Conservation (phyloP, 1,284 basidiomycete species). For the Tremellales sp. region DNA sequence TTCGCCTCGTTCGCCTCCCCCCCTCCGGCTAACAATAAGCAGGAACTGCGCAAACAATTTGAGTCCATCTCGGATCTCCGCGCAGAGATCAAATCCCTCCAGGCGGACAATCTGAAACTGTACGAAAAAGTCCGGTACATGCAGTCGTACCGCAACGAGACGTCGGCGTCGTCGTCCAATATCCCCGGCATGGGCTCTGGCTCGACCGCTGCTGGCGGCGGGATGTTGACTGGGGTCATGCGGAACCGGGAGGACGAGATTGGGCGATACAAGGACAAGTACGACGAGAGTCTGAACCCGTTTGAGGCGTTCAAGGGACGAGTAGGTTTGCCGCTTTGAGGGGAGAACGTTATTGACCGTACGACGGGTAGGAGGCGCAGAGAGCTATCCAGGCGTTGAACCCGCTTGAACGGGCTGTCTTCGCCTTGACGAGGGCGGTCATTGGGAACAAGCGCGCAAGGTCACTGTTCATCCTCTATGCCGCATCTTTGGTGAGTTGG, state of each 20-base stretch:
- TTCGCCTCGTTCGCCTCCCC: too few species aligned
- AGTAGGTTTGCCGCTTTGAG: constrained; percentile 54
- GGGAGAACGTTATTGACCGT: neutral
- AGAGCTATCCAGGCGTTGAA: constrained; percentile 87
- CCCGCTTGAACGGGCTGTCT: constrained; percentile 81
- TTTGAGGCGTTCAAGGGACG: constrained; percentile 94
- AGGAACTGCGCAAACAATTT: constrained; percentile 92
- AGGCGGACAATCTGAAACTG: constrained; percentile 87
- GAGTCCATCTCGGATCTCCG: constrained; percentile 87
- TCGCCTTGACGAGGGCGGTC: constrained; percentile 77
- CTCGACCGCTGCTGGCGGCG: constrained; percentile 10
- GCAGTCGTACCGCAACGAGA: constrained; percentile 81
- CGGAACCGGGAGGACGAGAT: constrained; percentile 59
- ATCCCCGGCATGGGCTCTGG: constrained; percentile 9
- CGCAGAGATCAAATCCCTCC: constrained; percentile 78
- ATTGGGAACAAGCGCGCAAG: constrained; percentile 82
- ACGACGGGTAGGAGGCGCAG: constrained; percentile 69
- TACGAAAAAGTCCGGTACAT: constrained; percentile 97
- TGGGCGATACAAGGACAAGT: constrained; percentile 82
- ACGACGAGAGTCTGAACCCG: constrained; percentile 95
- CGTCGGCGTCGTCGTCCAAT: constrained; percentile 8
- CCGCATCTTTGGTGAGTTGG: constrained; percentile 41
- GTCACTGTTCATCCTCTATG: constrained; percentile 46
- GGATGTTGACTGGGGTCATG: constrained; percentile 36
- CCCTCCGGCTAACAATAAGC: constrained; percentile 1